phyloP scores from a whole-genome alignment of 208 protist genomes.

The Angomonas ambiguus region DNA sequence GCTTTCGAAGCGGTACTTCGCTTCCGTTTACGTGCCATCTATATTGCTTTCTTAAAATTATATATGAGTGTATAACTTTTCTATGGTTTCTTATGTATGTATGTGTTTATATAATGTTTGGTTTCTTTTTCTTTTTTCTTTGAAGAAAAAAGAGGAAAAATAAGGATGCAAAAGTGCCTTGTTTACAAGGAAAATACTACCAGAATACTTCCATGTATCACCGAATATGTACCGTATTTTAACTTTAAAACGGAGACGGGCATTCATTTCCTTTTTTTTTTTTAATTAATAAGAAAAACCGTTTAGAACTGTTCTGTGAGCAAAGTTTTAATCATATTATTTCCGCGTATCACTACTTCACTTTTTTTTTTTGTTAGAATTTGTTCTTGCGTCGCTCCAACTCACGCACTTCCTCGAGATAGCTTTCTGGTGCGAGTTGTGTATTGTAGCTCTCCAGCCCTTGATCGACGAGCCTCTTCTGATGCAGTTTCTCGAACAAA shows the following conservation, averaged over 20 bases:
- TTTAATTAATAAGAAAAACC: background rate
- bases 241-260: no score
- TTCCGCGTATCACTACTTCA: background rate
- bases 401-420: background rate
- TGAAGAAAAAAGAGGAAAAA: background rate
- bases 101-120: background rate
- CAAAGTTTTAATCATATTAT: background rate
- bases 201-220: no score
- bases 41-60: no score
- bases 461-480: conserved; percentile 28
- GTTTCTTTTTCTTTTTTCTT: background rate
- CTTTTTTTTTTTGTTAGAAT: background rate
- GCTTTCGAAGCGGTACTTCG: no score
- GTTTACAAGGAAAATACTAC: background rate
- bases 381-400: background rate
- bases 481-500: conserved; percentile 56
- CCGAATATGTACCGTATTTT: no score
- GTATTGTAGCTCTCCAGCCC: conserved; percentile 25
- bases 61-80: background rate
- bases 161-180: background rate
- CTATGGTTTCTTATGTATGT: background rate
- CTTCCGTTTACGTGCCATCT: no score
- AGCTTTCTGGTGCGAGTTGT: conserved; percentile 17
- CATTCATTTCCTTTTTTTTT: no score
- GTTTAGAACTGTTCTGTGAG: background rate